Base-by-base conservation (phyloP, 2,329 filamentous ascomycete genomes). In the Verticillium isaacii region DNA sequence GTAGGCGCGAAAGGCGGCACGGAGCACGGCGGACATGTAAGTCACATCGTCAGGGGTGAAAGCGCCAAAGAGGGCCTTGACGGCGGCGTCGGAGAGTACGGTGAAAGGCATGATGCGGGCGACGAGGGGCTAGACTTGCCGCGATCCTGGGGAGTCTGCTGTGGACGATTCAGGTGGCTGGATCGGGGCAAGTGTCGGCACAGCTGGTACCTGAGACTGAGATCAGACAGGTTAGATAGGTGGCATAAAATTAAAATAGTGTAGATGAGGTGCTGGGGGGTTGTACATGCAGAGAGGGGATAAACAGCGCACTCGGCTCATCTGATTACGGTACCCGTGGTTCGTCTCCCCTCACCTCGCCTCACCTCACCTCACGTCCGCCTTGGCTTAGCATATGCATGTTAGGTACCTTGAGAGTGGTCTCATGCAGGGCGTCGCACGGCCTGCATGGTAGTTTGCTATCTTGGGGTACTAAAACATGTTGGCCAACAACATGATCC, bases 1-100 rank as follows among this genome's bases (percentile, higher is more conserved):
- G 68, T 89, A 90, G 69, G 86, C 84, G 67, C 86, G 84, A 5
- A 89, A 76, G 0, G 85, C 84, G 63, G 87, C 82, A 29, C 82
- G 82, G 5, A 89, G 80, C 29, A 79, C 82, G 65, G 79, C 73
- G 64, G 88, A 85, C 8, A 89, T 75, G n/a, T 80, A 73, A 32
- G 80, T 68, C 32, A 89, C 80, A 66, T 89, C 84, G 3, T 81
- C 78, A 2, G 71, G 65, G 1, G 73, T 82, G 17, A 89, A 76
- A 62, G 73, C 77, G 65, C 87, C 82, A 50, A 89, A 77, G 37
- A 89, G 72, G 8, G 70, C 67, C 66, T 77, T 78, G 68, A 88
- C 82, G 71, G 88, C 77, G 45, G 79, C 74, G 68, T 89, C 84
- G 5, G 81, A 83, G 45, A 89, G 78, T n/a, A 89, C 75, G 1